Evolutionary conservation across 345 rosid genomes (phyloP).

Genomic region (Ceriops decandra): DNA sequence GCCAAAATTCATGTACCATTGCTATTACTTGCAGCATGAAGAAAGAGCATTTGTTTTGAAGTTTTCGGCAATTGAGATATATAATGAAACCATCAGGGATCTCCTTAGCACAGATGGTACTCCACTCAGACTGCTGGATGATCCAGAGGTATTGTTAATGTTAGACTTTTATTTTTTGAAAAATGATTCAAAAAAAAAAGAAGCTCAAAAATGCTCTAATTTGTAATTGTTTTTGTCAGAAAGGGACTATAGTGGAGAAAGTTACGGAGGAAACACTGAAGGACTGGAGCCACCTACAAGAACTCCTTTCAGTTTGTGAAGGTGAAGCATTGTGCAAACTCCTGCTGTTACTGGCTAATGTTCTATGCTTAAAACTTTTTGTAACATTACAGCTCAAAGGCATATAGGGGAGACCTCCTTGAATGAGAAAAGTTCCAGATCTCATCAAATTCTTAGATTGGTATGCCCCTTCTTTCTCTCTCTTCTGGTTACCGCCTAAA

Average conservation of each 20-base stretch:
- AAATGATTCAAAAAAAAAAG: not conserved
- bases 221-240: constrained; percentile 43
- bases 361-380: constrained; percentile 18
- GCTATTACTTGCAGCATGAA: constrained; percentile 55
- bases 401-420: constrained; percentile 83
- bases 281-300: constrained; percentile 83
- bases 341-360: constrained; percentile 16
- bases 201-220: constrained; percentile 12
- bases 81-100: constrained; percentile 92
- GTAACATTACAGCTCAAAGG: constrained; percentile 68
- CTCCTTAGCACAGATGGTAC: constrained; percentile 63
- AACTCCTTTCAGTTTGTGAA: constrained; percentile 85
- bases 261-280: constrained; percentile 70
- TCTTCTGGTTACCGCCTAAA: constrained; percentile 2
- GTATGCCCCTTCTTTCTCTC: constrained; percentile 27
- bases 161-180: not conserved
- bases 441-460: constrained; percentile 97
- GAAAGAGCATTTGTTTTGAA: constrained; percentile 93
- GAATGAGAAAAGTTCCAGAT: constrained; percentile 97
- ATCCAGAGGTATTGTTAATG: constrained; percentile 69
- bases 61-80: constrained; percentile 97
- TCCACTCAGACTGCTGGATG: constrained; percentile 86
- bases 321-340: constrained; percentile 40
- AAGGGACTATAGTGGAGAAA: constrained; percentile 88
- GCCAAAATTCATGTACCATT: not conserved